Percentiles rank a stretch among this genome's conserved stretches.
Conservation (phyloP, 2,329 filamentous ascomycete genomes). For the Clonostachys chloroleuca region DNA sequence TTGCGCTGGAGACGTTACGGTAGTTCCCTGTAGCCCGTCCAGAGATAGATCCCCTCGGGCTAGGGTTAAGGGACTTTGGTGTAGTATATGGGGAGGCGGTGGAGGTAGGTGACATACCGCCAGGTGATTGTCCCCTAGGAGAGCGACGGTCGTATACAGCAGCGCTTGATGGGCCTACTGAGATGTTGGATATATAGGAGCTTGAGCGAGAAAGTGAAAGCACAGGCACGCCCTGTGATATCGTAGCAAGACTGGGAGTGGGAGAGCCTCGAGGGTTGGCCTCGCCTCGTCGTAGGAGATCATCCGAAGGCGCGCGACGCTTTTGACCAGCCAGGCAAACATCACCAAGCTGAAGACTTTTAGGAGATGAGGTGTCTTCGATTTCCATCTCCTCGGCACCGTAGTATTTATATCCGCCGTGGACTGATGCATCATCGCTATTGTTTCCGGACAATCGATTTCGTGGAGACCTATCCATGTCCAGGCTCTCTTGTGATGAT, state of each 20-base stretch:
- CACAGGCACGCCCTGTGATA: conserved; percentile 37
- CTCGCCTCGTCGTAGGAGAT: conserved; percentile 43
- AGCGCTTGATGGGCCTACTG: conserved; percentile 34
- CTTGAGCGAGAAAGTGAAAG: conserved; percentile 40
- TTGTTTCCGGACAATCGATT: conserved; percentile 45
- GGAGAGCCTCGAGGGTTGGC: conserved; percentile 45
- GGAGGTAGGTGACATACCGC: conserved; percentile 45
- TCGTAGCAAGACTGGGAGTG: conserved; percentile 40
- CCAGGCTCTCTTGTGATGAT: conserved; percentile 35
- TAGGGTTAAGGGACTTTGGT: conserved; percentile 41
- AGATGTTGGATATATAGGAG: conserved; percentile 41
- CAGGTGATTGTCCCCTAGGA: no score
- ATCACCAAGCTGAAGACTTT: conserved; percentile 45
- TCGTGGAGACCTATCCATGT: conserved; percentile 42
- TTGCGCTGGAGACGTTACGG: conserved; percentile 41
- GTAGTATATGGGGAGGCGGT: conserved; percentile 45
- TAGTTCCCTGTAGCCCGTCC: conserved; percentile 30
- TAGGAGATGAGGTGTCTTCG: conserved; percentile 46
- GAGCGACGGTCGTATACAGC: conserved; percentile 40
- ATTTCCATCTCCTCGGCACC: conserved; percentile 37
- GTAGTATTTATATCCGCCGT: conserved; percentile 35
- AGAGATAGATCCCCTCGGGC: conserved; percentile 40
- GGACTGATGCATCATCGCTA: conserved; percentile 42
- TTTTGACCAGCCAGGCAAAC: conserved; percentile 35
- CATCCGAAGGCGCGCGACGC: conserved; percentile 46